Evolutionary conservation across 2,329 filamentous ascomycete genomes (phyloP), one percentile per base, ranked within the genome.

Genomic region (Tolypocladium ophioglossoides): DNA sequence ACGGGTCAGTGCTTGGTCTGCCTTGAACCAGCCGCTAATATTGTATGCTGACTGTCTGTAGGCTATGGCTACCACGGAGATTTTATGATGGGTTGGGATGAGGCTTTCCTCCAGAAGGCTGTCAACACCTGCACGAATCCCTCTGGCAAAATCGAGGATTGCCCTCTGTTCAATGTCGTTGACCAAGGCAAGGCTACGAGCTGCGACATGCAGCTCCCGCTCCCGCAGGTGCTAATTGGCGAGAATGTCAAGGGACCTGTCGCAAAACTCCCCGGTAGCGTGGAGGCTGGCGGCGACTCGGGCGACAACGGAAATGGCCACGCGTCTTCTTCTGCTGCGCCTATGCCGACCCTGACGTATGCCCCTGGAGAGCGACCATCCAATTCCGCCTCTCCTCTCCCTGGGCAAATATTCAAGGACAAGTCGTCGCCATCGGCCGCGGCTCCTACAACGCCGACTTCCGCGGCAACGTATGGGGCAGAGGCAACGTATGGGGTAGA

Each of bases 31-130:
- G 11, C 20, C 18, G 27, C 18, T 37, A 30, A 30, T 44, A 11
- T 49, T 40, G 20, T 18, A 60, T 61, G 50, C 4, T 50, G 4
- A 50, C 18, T 37, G 6, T 27, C 37, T 46, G 3, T 52, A 85
- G 85, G 89, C 50, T 87, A 77, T 61, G 86, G 87, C 38, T 89
- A 89, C 67, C 82, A 94, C 65, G 89, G 78, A 50, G 89, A 95
- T 65, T 91, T 92, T 70, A 84, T 91, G 63, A 84, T 79, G 65
- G 89, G 87, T 32, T 95, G 89, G 89, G 79, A 91, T 2, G 64
- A 72, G 10, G 72, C 75, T 4, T 83, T 89, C 69, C 78, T 94
- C 38, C 83, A 91, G 68, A 52, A 78, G 7, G 89, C 89, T n/a
- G 76, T 91, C 57, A 69, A 91, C 49, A 79, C 75, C 9, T 96